Evolutionary conservation across 2,329 filamentous ascomycete genomes (phyloP), one percentile per base, ranked within the genome.

Genomic region (Xylariaceae sp.): DNA sequence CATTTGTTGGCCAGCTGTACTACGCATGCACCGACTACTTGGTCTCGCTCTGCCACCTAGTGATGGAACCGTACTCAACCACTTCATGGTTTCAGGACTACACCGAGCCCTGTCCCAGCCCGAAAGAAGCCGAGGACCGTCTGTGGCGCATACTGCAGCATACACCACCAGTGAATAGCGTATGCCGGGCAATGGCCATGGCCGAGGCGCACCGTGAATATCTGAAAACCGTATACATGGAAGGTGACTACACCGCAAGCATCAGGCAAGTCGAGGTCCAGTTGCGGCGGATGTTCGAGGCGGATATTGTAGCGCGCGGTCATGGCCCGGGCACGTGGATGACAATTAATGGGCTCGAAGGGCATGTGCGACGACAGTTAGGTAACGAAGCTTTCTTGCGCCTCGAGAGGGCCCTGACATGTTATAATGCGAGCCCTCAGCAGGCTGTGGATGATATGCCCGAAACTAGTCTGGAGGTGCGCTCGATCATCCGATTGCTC

Each of bases 11-110:
- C 0, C 61, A 57, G 26, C 46, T 68, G 7, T 67, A 65, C 47
- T 67, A 63, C 64, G 55, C 59, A 13, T 62, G 65, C 32, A 54
- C 59, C 5, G 61, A 68, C 30, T 61, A 65, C 46, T 42, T 63
- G 21, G 50, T 61, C 32, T 47, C 54, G 4, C 53, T 58, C 2
- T 65, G 60, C 18, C 54, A 45, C 3, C 46, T 53, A 6, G 54
- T 48, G 26, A 57, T 47, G 3, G 32, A 55, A n/a, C 51, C 58
- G 5, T 48, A 56, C 19, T 29, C 47, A 5, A 16, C 48, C 39
- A 16, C 57, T 32, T 26, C 51, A 56, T 56, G 29, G 59, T 55
- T 32, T 45, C n/a, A n/a, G 10, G 36, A 12, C 7, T 32, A 52
- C 26, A 42, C 50, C 16, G 45, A 40, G 18, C 51, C 13, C 4